Base-by-base conservation (phyloP, 192 early-diverging fungal species). In the Dissophora ornata region DNA sequence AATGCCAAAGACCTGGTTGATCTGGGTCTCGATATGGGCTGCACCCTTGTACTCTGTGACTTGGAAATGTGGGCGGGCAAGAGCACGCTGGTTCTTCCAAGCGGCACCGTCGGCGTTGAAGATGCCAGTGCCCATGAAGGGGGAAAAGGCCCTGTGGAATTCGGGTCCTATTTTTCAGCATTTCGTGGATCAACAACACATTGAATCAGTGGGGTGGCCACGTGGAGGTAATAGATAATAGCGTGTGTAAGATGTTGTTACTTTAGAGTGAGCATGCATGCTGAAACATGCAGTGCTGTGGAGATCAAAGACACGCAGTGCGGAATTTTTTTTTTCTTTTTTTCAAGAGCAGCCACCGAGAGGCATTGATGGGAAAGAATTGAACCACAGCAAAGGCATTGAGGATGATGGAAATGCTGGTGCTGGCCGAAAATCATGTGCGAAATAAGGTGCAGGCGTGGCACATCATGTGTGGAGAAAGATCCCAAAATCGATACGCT, bases 41-140 rank as follows among this genome's bases (percentile, higher is more conserved):
- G 73, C 73, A 2, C 73, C 73, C 59, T 77, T 77, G 65, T 77
- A 77, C 33, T 77, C 73, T 10, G 73, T 77, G 34, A 77, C 73
- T 28, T 77, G 73, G 59, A 77, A 77, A 25, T 77, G 73, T 32
- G 73, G 73, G 24, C 73, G 73, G 28, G 73, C 73, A n/a, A 77
- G 45, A 10, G 73, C 73, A 18, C 73, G 57, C 53, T 77, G 73
- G 40, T 77, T 77, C 64, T 77, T 77, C 73, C 73, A 77, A 0
- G 73, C 73, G 3, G 73, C 57, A 10, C 73, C 73, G 28, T 77
- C 73, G 10, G 73, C 73, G 40, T 77, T 77, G 47, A 77, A 77
- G 59, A 77, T 77, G 8, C 73, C 73, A 16, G 73, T 77, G 52
- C 73, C 73, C 73, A 77, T 77, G 59, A 77, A 77, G 8, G 73